Evolutionary conservation across 371 early-diverging fungal species (phyloP), one percentile per base, ranked within the genome.

Genomic region (Syncephalis fuscata): DNA sequence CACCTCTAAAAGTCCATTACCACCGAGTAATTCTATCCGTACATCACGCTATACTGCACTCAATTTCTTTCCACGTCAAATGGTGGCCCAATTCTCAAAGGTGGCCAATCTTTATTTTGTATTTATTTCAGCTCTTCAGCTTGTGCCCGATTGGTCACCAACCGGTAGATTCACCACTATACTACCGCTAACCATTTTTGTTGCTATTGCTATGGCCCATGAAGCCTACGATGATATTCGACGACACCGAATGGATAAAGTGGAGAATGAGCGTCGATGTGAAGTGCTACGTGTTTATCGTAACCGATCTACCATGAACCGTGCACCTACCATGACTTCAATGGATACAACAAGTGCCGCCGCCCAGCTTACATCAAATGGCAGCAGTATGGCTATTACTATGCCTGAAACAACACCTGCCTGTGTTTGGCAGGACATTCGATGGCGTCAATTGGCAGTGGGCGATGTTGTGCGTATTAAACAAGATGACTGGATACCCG

Each of bases 101-200:
- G 66, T 74, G 20, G 88, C 88, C 54, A 97, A 95, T 60, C 53
- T 92, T n/a, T 97, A 91, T 66, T 97, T 97, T 56, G 61, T 93
- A 45, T 76, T 92, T 49, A 73, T 84, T 3, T 82, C 85, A 3
- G 58, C 68, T 36, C 62, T 90, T 38, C 88, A 87, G 58, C 71
- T 73, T 57, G 69, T 78, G 46, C 82, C 70, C 38, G 73, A 60
- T 26, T 85, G 66, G 65, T 84, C 85, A 20, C 85, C 88, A 2
- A 76, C 80, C 2, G 82, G 82, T 51, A 76, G 73, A 22, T 79
- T 67, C 25, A 88, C 89, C 8, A 86, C 93, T 2, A 61, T 85
- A 11, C 61, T 95, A 10, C 94, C 95, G 0, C 68, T 98, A 23
- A 51, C 74, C 25, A 64, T 82, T 23, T 87, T 94, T 39, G 56